phyloP scores from a whole-genome alignment of 495 filamentous ascomycete species.

The Clohesyomyces aquaticus region DNA sequence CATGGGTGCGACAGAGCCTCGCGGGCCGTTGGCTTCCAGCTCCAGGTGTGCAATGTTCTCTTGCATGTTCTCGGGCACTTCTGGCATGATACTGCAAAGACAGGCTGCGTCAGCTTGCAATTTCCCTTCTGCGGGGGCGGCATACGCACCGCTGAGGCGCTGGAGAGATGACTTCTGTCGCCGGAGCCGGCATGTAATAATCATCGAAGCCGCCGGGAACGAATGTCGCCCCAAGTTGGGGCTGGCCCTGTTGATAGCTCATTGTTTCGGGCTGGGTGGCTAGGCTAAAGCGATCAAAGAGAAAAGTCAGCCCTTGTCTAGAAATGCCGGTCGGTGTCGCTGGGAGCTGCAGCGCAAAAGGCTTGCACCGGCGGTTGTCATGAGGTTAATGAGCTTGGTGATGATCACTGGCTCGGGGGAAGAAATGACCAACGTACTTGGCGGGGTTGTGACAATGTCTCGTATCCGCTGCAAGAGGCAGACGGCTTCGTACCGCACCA shows the following conservation, averaged over 20 bases:
- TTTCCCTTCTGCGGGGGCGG: neutral
- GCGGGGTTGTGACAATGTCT: conserved; percentile 11
- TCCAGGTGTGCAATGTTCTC: conserved; percentile 88
- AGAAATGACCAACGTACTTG: conserved; percentile 20
- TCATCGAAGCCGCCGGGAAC: conserved; percentile 88
- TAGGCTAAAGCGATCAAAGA: conserved; percentile 14
- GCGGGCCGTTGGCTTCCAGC: conserved; percentile 63
- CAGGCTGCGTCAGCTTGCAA: conserved; percentile 34
- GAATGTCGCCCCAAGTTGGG: conserved; percentile 76
- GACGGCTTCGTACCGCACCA: too few relatives aligned
- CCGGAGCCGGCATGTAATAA: conserved; percentile 69
- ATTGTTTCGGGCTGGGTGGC: conserved; percentile 26
- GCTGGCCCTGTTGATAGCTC: conserved; percentile 40
- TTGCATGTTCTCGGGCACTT: conserved; percentile 85
- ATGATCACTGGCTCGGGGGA: neutral
- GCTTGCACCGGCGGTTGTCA: conserved; percentile 8
- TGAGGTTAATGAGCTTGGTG: conserved; percentile 3
- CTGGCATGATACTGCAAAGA: conserved; percentile 66
- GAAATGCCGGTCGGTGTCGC: neutral
- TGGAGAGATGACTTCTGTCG: conserved; percentile 76
- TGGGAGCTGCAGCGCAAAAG: neutral
- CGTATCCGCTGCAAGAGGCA: too few relatives aligned
- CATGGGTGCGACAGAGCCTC: conserved; percentile 41
- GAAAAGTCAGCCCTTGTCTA: conserved; percentile 36
- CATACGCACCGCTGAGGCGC: conserved; percentile 78